These are phyloP conservation scores for Russula sp. DNA, from an alignment of 768 basidiomycete genomes.

Conservation along the genomic window DNA sequence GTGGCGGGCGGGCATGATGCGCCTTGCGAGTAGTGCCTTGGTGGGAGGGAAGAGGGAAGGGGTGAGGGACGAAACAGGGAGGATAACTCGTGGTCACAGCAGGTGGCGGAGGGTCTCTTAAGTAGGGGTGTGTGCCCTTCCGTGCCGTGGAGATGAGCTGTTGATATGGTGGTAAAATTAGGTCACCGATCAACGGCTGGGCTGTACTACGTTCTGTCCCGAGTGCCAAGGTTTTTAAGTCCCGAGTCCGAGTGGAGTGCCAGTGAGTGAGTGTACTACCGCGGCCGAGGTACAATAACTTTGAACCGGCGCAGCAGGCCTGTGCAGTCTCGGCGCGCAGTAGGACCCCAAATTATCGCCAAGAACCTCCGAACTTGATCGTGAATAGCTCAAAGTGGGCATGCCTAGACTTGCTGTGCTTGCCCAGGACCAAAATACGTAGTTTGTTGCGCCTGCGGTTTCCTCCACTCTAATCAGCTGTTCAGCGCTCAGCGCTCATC, in stretches of 20 bases:
- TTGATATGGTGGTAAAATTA: neutral
- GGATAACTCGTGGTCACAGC: neutral
- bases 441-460: too few species aligned
- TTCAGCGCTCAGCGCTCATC: neutral
- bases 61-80: neutral
- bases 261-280: too few species aligned
- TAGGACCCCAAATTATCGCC: too few species aligned
- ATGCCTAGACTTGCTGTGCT: too few species aligned
- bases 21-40: neutral
- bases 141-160: neutral
- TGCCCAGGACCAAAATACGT: too few species aligned
- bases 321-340: too few species aligned
- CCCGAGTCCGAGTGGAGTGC: too few species aligned
- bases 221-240: neutral
- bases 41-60: neutral
- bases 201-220: neutral
- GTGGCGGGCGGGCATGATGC: slow-evolving; percentile 18
- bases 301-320: too few species aligned
- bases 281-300: too few species aligned
- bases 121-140: neutral
- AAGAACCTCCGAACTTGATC: too few species aligned
- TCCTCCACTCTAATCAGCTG: too few species aligned
- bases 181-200: neutral
- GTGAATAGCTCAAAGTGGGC: too few species aligned
- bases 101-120: neutral